These are phyloP conservation scores for Rubroboletus satanas DNA, from an alignment of 768 basidiomycete genomes.

Conservation along the genomic window DNA sequence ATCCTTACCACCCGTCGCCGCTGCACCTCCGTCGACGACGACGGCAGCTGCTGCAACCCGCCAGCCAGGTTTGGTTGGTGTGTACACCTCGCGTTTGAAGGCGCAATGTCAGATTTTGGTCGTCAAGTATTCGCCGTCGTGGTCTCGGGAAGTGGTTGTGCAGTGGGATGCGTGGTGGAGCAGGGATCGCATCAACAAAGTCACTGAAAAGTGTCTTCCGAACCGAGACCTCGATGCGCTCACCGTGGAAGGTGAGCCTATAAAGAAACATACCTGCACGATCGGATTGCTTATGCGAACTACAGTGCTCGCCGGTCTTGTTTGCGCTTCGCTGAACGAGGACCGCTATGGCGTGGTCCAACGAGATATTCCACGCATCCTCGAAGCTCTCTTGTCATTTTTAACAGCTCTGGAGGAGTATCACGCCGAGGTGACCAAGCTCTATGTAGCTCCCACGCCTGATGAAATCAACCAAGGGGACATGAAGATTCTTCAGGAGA, in stretches of 20 bases:
- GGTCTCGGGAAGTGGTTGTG: conserved; percentile 23
- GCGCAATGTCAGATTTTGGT: conserved; percentile 2
- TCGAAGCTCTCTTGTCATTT: conserved; percentile 73
- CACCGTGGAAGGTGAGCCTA: conserved; percentile 51
- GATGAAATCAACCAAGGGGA: conserved; percentile 30
- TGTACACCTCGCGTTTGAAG: conserved; percentile 1
- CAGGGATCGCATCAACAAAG: conserved; percentile 48
- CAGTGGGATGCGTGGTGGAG: conserved; percentile 51
- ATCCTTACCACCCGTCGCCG: conserved; percentile 16
- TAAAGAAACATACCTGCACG: neutral
- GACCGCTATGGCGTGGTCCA: conserved; percentile 84
- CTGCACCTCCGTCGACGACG: conserved; percentile 9
- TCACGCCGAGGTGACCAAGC: conserved; percentile 47
- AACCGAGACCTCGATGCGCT: conserved; percentile 60
- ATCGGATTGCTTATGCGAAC: neutral
- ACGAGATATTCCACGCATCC: conserved; percentile 74
- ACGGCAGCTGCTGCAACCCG: neutral
- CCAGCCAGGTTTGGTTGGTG: neutral
- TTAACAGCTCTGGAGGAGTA: conserved; percentile 65
- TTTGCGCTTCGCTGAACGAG: conserved; percentile 70
- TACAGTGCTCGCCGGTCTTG: conserved; percentile 54
- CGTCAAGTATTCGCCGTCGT: conserved; percentile 30
- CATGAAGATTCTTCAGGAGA: conserved; percentile 34
- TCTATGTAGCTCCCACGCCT: conserved; percentile 36
- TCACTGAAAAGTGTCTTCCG: conserved; percentile 54